Base-by-base conservation (phyloP, 192 early-diverging fungal genomes). In the Dissophora globulifera region DNA sequence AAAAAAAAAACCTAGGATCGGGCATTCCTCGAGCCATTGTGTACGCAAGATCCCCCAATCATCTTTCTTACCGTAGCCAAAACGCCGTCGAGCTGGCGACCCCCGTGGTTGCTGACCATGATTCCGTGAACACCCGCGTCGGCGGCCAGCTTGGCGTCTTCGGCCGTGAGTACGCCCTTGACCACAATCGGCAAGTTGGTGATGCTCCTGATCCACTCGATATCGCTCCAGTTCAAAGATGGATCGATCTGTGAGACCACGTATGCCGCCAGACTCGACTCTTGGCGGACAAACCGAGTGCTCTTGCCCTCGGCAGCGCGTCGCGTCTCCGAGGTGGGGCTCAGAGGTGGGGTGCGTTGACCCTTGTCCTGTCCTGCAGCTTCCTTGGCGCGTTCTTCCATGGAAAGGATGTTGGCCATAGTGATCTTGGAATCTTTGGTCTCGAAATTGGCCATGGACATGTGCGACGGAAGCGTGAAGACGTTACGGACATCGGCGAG, bases 81-180 rank as follows among this genome's bases (percentile, higher is more conserved):
- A 16, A 85, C 78, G 8, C 91, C 91, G 56, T 98, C 98, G 48
- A 99, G 78, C 79, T 99, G 98, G 6, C 98, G 84, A 19, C 98
- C 98, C 50, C 97, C 98, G 69, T 99, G 98, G 78, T 99, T 99
- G 41, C 92, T 94, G 16, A 99, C 82, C 20, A 98, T 89, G 43
- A 98, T 88, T 45, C 93, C 98, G 19, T 86, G 86, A 51, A 90
- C 86, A 9, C 95, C 96, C 56, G 86, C 58, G 45, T 89, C 48
- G 31, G 90, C 91, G 3, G 98, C 96, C 50, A 93, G 62, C 9
- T 90, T 83, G 29, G 98, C 95, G 82, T 99, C 98, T 35, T 94
- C 95, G 23, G 86, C 93, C 10, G 89, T 91, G 67, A 97, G 85
- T 12, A 99, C 84, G 50, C 98, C 98, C 81, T 99, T 99, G 45